Percentiles rank a stretch among this genome's conserved stretches.
phyloP scores from a whole-genome alignment of 208 protist genomes.

The Leishmania tropica region DNA sequence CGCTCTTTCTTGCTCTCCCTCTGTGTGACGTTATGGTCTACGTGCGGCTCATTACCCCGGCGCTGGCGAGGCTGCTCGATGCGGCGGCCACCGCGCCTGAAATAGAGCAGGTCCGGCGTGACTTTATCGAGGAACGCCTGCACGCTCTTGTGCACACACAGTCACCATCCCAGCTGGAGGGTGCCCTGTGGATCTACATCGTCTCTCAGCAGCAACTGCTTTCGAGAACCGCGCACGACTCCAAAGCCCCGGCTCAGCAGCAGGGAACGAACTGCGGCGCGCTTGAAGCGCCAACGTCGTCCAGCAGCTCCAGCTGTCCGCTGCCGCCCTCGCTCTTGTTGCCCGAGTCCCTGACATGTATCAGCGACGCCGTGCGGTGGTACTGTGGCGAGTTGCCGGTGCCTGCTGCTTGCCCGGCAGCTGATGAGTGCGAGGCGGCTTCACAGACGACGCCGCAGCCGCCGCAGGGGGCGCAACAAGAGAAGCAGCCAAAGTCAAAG shows the following conservation, averaged over 20 bases:
- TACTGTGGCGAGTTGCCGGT: constrained; percentile 19
- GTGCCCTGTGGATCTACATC: constrained; percentile 28
- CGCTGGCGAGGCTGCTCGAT: constrained; percentile 27
- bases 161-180: constrained; percentile 25
- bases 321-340: constrained; percentile 23
- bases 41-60: constrained; percentile 25
- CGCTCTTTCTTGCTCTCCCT: background rate
- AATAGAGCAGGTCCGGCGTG: background rate
- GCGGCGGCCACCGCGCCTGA: background rate
- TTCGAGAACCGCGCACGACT: background rate
- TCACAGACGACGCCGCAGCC: background rate
- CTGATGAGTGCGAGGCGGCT: background rate
- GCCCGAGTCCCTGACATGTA: constrained; percentile 2
- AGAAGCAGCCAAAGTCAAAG: background rate
- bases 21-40: constrained; percentile 16
- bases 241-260: background rate
- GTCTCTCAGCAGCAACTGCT: constrained; percentile 22
- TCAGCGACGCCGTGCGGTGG: constrained; percentile 31
- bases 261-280: background rate
- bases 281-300: background rate
- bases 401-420: background rate
- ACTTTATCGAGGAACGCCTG: constrained; percentile 25
- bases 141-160: constrained; percentile 28
- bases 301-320: background rate
- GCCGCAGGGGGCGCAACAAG: background rate